phyloP scores from a whole-genome alignment of 148 eudicot genomes.

The Persicaria tinctoria region DNA sequence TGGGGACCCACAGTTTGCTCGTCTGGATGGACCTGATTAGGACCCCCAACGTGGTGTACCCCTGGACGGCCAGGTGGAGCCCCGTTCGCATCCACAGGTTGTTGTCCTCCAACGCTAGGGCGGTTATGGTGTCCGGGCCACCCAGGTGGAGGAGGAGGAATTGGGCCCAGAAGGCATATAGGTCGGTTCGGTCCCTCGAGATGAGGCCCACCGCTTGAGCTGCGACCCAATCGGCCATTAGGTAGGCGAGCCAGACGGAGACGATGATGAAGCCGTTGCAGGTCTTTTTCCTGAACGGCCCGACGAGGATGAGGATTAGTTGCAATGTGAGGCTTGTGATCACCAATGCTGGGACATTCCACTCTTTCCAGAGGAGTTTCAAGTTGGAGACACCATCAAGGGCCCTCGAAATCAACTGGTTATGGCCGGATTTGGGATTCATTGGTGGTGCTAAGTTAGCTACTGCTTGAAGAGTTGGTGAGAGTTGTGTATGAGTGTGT shows the following conservation, averaged over 20 bases:
- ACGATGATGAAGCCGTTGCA: background rate
- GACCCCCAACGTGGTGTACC: no score
- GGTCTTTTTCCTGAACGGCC: background rate
- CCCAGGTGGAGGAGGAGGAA: constrained; percentile 13
- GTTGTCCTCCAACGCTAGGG: constrained; percentile 1
- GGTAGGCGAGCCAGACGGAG: constrained; percentile 7
- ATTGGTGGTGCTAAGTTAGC: no score
- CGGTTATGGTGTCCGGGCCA: constrained; percentile 12
- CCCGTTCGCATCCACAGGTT: no score
- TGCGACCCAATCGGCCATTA: constrained; percentile 6
- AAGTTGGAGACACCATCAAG: background rate
- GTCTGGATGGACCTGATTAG: no score
- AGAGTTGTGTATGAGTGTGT: no score
- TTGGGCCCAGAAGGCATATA: constrained; percentile 7
- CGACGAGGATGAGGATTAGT: background rate
- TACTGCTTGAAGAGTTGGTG: no score
- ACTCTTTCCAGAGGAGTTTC: background rate
- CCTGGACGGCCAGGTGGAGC: no score
- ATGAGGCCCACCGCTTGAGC: background rate
- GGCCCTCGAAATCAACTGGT: background rate
- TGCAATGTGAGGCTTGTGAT: background rate
- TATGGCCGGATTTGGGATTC: background rate
- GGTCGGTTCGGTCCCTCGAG: background rate
- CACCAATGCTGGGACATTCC: background rate
- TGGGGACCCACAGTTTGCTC: no score